A percentile compares a stretch with the other conserved stretches of the same genome.
Evolutionary conservation across 2,329 filamentous ascomycete species (phyloP).

Genomic region (Sarocladium brachiariae): DNA sequence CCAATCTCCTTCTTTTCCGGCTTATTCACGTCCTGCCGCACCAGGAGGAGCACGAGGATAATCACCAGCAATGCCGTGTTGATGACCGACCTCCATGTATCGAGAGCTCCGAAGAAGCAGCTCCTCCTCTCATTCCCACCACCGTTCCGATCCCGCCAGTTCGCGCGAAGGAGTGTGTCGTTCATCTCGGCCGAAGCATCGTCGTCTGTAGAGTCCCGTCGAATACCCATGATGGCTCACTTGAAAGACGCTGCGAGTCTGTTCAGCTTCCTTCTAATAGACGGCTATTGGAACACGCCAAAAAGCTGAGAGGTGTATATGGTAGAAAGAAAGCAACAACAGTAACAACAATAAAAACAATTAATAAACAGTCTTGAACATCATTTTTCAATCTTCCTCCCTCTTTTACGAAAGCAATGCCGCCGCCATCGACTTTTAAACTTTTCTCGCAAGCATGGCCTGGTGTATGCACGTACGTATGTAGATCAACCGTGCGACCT

Average conservation of each 20-base stretch:
- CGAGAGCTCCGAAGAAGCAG: slow-evolving; percentile 1
- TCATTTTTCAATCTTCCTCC: neutral
- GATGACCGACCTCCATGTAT: neutral
- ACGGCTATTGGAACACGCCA: no score
- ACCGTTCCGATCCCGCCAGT: neutral
- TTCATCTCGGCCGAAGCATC: slow-evolving; percentile 6
- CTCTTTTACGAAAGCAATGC: neutral
- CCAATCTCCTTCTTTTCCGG: slow-evolving; percentile 5
- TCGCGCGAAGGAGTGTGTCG: neutral
- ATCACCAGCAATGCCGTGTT: slow-evolving; percentile 3
- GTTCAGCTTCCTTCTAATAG: no score
- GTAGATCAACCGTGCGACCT: neutral
- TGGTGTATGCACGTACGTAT: neutral
- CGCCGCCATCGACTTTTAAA: neutral
- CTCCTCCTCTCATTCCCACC: neutral
- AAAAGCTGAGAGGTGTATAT: neutral
- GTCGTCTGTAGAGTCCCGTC: slow-evolving; percentile 2
- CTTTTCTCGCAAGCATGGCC: neutral
- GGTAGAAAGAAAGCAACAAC: neutral
- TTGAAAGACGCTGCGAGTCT: no score
- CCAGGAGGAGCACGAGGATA: neutral
- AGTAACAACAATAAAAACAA: neutral
- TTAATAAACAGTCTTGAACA: neutral
- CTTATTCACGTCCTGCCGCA: slow-evolving; percentile 2
- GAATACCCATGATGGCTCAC: slow-evolving; percentile 1